These are phyloP conservation scores for Nicotiana obtusifolia DNA, from an alignment of 257 asterid species.

Conservation along the genomic window DNA sequence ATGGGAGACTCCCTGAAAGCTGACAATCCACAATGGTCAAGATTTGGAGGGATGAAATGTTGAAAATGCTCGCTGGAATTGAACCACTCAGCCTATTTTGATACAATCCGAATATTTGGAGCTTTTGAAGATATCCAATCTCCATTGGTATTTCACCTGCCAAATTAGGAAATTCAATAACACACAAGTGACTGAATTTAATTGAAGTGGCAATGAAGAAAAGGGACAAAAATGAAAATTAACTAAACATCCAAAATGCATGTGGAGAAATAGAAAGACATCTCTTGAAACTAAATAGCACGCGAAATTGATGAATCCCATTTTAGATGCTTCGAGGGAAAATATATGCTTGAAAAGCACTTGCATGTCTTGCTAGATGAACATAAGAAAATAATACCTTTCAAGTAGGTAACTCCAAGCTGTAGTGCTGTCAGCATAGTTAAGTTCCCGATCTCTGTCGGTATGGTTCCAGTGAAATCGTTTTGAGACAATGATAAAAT, in stretches of 20 bases:
- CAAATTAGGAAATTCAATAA: not conserved
- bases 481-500: not conserved
- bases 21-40: not conserved
- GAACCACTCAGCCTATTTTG: constrained; percentile 10
- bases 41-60: constrained; percentile 6
- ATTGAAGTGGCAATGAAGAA: too few relatives aligned
- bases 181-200: not conserved
- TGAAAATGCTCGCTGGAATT: constrained; percentile 15
- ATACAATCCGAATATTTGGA: constrained; percentile 3
- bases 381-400: not conserved
- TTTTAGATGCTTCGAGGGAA: not conserved
- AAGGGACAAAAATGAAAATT: too few relatives aligned
- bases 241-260: too few relatives aligned
- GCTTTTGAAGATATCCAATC: constrained; percentile 1
- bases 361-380: not conserved
- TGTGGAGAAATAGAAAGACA: too few relatives aligned
- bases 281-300: not conserved
- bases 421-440: not conserved
- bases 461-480: not conserved
- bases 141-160: constrained; percentile 19
- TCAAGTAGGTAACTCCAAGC: not conserved
- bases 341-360: not conserved
- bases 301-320: not conserved
- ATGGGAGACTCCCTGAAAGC: not conserved
- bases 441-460: not conserved